Evolutionary conservation across 495 filamentous ascomycete species (phyloP).

Genomic region (Podospora anserina): DNA sequence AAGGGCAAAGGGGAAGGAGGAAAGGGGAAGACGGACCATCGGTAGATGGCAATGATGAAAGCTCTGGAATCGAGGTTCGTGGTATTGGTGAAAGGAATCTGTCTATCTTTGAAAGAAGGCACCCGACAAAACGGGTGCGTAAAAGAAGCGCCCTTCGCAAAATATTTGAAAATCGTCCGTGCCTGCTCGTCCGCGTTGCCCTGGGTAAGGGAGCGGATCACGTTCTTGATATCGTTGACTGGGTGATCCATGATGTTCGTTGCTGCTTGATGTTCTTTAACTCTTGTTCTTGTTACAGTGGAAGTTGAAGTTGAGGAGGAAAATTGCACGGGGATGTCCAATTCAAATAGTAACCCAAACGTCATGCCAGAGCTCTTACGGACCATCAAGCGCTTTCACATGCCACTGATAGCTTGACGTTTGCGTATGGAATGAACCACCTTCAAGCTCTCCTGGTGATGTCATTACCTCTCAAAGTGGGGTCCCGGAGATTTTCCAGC

Average conservation of each 20-base stretch:
- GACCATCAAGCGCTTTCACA: neutral
- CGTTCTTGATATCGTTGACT: constrained; percentile 49
- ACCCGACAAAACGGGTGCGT: constrained; percentile 79
- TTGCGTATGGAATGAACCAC: neutral
- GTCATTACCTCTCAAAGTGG: neutral
- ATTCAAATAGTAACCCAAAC: neutral
- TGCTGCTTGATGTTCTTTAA: neutral
- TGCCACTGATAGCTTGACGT: neutral
- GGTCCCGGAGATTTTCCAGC: neutral
- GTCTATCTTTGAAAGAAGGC: constrained; percentile 48
- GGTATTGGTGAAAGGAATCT: constrained; percentile 44
- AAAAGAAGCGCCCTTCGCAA: constrained; percentile 66
- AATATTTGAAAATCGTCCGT: constrained; percentile 63
- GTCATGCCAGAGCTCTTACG: neutral
- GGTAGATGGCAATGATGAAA: constrained; percentile 66
- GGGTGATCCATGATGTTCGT: constrained; percentile 23
- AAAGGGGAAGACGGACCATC: constrained; percentile 53
- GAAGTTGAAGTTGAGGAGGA: neutral
- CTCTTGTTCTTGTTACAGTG: neutral
- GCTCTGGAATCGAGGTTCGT: constrained; percentile 51
- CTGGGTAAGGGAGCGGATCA: constrained; percentile 67
- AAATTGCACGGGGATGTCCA: neutral
- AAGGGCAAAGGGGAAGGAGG: neutral
- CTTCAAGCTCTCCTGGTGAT: neutral
- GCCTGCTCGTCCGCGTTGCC: constrained; percentile 60